Percentiles rank a stretch among this genome's conserved stretches.
phyloP scores from a whole-genome alignment of 345 rosid species.

The Pelargonium nanum region DNA sequence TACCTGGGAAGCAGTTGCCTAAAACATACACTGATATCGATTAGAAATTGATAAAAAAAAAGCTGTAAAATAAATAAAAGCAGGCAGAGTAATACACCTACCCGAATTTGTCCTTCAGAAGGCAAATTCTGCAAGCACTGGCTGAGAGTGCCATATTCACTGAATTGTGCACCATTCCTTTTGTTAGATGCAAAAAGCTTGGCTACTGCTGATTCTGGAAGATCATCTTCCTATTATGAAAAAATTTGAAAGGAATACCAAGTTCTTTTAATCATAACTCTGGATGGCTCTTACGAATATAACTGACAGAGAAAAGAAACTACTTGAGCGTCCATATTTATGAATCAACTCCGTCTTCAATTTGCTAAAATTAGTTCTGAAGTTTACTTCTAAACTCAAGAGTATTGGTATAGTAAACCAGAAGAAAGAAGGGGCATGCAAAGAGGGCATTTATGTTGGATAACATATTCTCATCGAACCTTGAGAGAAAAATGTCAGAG shows the following conservation, averaged over 20 bases:
- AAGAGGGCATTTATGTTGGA: background rate
- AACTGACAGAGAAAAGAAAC: background rate
- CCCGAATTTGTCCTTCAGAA: slow-evolving; percentile 79
- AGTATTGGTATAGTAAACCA: background rate
- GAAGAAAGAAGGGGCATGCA: background rate
- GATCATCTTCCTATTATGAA: slow-evolving; percentile 56
- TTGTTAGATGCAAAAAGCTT: slow-evolving; percentile 79
- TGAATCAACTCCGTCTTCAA: background rate
- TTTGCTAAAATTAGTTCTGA: background rate
- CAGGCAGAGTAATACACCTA: slow-evolving; percentile 19
- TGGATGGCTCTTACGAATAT: background rate
- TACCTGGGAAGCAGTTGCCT: slow-evolving; percentile 91
- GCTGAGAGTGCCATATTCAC: slow-evolving; percentile 37
- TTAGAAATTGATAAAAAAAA: slow-evolving; percentile 10
- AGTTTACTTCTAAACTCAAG: background rate
- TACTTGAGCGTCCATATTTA: background rate
- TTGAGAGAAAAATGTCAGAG: background rate
- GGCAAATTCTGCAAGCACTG: slow-evolving; percentile 79
- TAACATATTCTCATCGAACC: background rate
- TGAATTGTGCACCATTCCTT: slow-evolving; percentile 42
- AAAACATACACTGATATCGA: slow-evolving; percentile 14
- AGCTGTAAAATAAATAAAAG: background rate
- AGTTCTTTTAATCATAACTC: background rate
- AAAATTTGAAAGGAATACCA: background rate
- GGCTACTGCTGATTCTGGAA: slow-evolving; percentile 93